phyloP scores from a whole-genome alignment of 352 stramenopile genomes.

The Blastocystis sp. region DNA sequence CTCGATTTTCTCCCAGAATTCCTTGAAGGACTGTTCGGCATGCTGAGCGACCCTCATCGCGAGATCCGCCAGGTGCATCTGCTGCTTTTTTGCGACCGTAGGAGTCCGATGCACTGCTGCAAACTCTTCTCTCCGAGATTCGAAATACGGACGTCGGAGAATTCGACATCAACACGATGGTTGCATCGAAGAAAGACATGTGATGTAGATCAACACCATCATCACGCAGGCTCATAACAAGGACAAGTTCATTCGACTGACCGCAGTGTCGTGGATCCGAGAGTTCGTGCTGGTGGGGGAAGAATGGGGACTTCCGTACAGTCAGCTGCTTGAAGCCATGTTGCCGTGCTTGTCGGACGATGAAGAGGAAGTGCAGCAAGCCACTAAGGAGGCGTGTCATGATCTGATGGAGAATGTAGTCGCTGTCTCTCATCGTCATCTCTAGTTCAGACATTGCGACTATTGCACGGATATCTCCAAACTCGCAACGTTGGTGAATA shows the following conservation, averaged over 20 bases:
- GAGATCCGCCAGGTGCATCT: conserved; percentile 86
- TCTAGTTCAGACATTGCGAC: conserved; percentile 19
- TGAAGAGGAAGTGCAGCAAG: conserved; percentile 87
- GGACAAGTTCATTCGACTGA: conserved; percentile 90
- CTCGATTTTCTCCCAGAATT: conserved; percentile 90
- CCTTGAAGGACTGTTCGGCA: conserved; percentile 97
- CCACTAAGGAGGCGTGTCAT: conserved; percentile 90
- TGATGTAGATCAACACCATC: conserved; percentile 73
- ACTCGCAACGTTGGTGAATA: neutral
- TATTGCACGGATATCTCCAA: neutral
- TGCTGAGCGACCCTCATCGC: conserved; percentile 94
- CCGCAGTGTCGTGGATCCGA: conserved; percentile 92
- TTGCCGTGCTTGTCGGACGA: conserved; percentile 93
- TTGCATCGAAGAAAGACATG: conserved; percentile 66
- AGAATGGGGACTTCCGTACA: conserved; percentile 68
- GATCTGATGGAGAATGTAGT: conserved; percentile 85
- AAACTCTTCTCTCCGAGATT: conserved; percentile 75
- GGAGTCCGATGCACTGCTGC: conserved; percentile 49
- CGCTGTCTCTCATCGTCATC: neutral
- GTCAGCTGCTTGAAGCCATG: conserved; percentile 74
- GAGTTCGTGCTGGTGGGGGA: conserved; percentile 91
- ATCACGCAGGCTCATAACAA: conserved; percentile 91
- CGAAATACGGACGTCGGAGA: conserved; percentile 88
- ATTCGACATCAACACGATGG: conserved; percentile 83
- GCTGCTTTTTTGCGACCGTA: neutral